Evolutionary conservation across 1,284 basidiomycete species (phyloP), one percentile per base, ranked within the genome.

Genomic region (Rhodofomes roseus): DNA sequence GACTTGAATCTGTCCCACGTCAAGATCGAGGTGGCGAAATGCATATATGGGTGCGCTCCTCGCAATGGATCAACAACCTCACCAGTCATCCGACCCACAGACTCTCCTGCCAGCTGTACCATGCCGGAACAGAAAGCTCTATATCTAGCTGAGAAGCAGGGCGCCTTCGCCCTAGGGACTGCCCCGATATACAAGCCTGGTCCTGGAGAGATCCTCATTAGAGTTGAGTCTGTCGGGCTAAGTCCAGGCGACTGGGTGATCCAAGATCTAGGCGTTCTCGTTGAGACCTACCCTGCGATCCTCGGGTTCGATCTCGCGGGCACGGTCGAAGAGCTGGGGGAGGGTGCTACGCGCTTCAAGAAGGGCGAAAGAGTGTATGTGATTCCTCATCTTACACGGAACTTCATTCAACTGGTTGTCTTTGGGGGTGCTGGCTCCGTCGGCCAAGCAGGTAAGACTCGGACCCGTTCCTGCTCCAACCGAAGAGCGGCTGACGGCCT

Each of bases 241-340:
- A 83, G 82, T 63, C 81, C 81, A 5, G 62, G 78, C n/a, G 82
- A 82, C 65, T 81, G 74, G 66, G 79, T 78, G 62, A 36, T 76
- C n/a, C 74, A 73, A 36, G 68, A 64, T 39, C 64, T 62, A 36
- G 66, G 64, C 4, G 16, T 64, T 22, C 44, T 69, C 41, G 27
- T 70, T 16, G 56, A 68, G 1, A 62, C 62, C 7, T 73, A 63
- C 55, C 78, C 65, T 11, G 58, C 34, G 27, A 59, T 64, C n/a
- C 37, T 56, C 1, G 66, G 65, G 3, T 6, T 12, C 5, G 68
- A 68, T 37, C 54, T 36, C 11, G 61, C 65, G 0, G 68, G 66
- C 6, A 54, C 60, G 6, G 65, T 69, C 3, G 66, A 61, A 14
- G 64, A 60, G 18, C 55, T 65, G 9, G 66, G 68, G 0, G 54